Base-by-base conservation (phyloP, 441 rosid genomes). In the Monsonia emarginata region DNA sequence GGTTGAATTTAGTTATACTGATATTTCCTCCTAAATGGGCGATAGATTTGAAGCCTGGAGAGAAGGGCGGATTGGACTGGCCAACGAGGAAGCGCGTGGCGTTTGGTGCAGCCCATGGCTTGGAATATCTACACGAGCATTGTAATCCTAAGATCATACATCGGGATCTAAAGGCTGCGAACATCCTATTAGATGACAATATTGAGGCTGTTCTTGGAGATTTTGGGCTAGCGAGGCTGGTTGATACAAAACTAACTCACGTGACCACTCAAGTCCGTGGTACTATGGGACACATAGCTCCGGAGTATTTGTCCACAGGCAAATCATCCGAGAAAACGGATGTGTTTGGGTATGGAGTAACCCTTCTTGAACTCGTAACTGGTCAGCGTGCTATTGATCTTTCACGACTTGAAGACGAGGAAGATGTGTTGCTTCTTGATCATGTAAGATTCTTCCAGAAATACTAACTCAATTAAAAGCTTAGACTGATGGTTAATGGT, bases 201-300 rank as follows among this genome's bases (percentile, higher is more conserved):
- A 79, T 85, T 8, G 86, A 85, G 66, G 72, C 86, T 11, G 84
- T 85, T 70, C 79, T 85, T 24, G 79, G 84, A 46, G 89, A 83
- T 74, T 83, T 83, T 40, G 86, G 89, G 63, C 69, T 85, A 24
- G 84, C 83, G 11, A 83, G 66, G 80, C 69, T 66, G 9, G 82
- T 81, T 2, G 89, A 85, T 32, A 25, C 76, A 4, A 78, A 76
- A 42, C 38, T 61, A 38, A 85, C 89, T 52, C 83, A 83, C 24
- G 78, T 85, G 27, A 85, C 89, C 4, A 83, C 89, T 64, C 86
- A 83, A 71, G 64, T 83, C 21, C 82, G 89, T 4, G 89, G 89
- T 7, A 85, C 89, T 18, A 85, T 79, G 81, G 85, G 88, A 14
- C 86, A 82, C 69, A 82, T 84, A 27, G 88, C 88, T 14, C 88